Conservation (phyloP, 2,329 filamentous ascomycete genomes). For the Clonostachys byssicola region DNA sequence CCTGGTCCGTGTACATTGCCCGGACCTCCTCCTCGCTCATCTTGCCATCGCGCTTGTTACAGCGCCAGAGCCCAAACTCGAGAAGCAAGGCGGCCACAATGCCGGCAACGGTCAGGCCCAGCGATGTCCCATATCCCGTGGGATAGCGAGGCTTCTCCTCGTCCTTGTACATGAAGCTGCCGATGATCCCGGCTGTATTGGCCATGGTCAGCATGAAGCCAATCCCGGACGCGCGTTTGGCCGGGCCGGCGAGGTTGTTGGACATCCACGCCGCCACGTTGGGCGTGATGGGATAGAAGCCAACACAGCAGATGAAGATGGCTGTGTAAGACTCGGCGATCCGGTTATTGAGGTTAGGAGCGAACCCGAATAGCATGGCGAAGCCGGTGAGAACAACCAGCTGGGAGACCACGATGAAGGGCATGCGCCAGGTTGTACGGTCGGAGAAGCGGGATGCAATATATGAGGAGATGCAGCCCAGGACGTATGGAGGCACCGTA, state of each 20-base stretch:
- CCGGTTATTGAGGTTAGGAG: constrained; percentile 28
- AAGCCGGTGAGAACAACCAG: constrained; percentile 51
- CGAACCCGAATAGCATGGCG: constrained; percentile 51
- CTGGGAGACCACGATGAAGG: constrained; percentile 47
- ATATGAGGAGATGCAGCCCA: constrained; percentile 58
- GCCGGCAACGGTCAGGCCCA: neutral
- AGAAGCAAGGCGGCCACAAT: neutral
- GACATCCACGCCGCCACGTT: constrained; percentile 19
- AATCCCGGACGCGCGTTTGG: constrained; percentile 21
- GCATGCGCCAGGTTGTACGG: constrained; percentile 43
- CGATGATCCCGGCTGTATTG: constrained; percentile 3
- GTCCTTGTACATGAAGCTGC: constrained; percentile 5
- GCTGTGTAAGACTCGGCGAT: constrained; percentile 23
- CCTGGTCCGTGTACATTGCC: constrained; percentile 7
- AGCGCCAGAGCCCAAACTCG: no score
- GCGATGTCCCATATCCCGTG: neutral
- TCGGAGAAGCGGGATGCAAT: constrained; percentile 52
- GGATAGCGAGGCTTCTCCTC: neutral
- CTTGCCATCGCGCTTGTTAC: constrained; percentile 11
- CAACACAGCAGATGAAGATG: constrained; percentile 61
- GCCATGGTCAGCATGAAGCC: constrained; percentile 15
- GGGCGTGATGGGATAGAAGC: constrained; percentile 48
- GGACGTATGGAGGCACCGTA: constrained; percentile 56
- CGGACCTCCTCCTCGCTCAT: constrained; percentile 11
- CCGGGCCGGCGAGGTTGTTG: constrained; percentile 17